Evolutionary conservation across 2,329 filamentous ascomycete species (phyloP).

Genomic region (Apiospora arundinis): DNA sequence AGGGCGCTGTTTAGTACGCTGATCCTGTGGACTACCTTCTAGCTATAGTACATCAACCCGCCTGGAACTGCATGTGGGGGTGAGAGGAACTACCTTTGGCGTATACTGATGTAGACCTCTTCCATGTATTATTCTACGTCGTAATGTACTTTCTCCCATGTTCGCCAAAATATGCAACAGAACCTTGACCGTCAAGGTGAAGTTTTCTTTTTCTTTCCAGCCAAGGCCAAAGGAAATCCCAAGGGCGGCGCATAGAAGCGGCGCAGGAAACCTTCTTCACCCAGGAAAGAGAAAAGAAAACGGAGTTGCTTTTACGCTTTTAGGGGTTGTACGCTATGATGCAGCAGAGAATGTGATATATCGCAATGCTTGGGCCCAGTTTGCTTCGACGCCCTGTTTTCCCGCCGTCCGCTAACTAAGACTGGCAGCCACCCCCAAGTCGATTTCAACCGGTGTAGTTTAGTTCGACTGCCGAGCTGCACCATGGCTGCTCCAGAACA

Average conservation of each 20-base stretch:
- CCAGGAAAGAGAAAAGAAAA: background rate
- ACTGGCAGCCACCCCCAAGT: constrained; percentile 7
- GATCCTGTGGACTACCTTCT: background rate
- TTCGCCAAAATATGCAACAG: background rate
- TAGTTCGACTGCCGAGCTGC: constrained; percentile 14
- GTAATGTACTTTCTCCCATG: background rate
- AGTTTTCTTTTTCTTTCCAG: background rate
- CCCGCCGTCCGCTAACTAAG: background rate
- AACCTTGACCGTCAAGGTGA: background rate
- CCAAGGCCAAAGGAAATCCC: background rate
- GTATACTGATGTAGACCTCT: background rate
- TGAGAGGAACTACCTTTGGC: background rate
- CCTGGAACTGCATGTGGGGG: background rate
- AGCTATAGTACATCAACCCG: background rate
- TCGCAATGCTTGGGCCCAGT: background rate
- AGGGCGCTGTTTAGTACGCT: background rate
- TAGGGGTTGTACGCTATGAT: background rate
- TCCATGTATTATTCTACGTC: background rate
- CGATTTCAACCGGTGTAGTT: constrained; percentile 2
- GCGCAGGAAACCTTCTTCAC: background rate
- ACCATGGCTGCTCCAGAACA: background rate
- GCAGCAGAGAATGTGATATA: background rate
- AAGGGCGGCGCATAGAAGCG: background rate
- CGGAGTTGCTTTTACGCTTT: background rate
- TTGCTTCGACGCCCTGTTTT: background rate